Conservation (phyloP, 108 stramenopile genomes). For the Fragilaria radians region DNA sequence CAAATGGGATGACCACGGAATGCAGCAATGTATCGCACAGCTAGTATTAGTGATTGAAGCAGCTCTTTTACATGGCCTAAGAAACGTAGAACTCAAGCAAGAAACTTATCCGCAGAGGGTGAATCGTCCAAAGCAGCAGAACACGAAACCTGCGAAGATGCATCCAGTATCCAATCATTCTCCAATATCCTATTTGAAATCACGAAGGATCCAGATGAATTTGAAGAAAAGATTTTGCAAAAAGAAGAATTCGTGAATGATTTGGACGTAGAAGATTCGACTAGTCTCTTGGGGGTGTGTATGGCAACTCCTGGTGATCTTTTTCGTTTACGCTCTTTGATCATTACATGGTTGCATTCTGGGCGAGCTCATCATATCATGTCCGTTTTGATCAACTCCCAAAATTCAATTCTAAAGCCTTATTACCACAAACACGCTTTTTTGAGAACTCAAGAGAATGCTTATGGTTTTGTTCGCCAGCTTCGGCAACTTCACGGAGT, state of each 20-base stretch:
- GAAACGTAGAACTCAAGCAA: constrained; percentile 28
- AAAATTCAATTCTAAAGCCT: constrained; percentile 42
- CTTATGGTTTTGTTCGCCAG: constrained; percentile 36
- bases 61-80: constrained; percentile 53
- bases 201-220: constrained; percentile 68
- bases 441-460: constrained; percentile 34
- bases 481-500: constrained; percentile 55
- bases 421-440: constrained; percentile 62
- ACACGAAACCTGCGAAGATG: constrained; percentile 15
- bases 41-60: constrained; percentile 75
- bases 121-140: neutral
- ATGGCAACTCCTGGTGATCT: constrained; percentile 51
- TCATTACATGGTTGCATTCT: constrained; percentile 83
- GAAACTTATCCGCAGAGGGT: constrained; percentile 13
- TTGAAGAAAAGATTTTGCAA: constrained; percentile 30
- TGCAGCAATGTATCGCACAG: constrained; percentile 48
- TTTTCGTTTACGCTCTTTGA: constrained; percentile 67
- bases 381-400: constrained; percentile 39
- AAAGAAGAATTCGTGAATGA: constrained; percentile 12
- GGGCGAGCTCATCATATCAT: constrained; percentile 61
- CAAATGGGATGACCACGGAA: constrained; percentile 58
- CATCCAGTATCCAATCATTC: constrained; percentile 21
- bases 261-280: constrained; percentile 17
- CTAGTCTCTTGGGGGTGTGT: constrained; percentile 1
- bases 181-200: constrained; percentile 69